Base-by-base conservation (phyloP, 1,139 yeast genomes). In the Kazachstania sp. region DNA sequence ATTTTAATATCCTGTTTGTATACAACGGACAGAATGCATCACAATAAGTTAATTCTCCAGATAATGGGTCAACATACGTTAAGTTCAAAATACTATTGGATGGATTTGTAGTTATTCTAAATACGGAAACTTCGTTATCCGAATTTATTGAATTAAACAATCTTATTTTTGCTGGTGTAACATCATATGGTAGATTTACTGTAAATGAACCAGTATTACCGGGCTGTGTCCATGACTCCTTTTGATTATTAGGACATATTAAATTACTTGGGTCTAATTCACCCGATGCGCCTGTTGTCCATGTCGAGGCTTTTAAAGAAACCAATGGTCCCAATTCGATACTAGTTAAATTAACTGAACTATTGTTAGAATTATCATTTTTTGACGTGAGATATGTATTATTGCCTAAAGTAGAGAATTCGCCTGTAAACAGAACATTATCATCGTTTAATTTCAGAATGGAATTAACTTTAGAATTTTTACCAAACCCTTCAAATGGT, bases 1-100 rank as follows among this genome's bases (percentile, higher is more conserved):
- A 52, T 20, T 59, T 49, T 20, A 74, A 46, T 6, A 52, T 45
- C 2, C 59, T 42, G 15, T 67, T 64, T 1, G 69, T 62, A 0
- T 71, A 58, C 38, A 84, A 66, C 0, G 97, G 95, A 65, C 98
- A 92, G 75, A 78, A 83, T 1, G 96, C 95, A 64, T 88, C 96
- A 71, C 98, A 92, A 54, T 67, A 69, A 4, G 69, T 61, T 6
- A 78, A 45, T 29, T 71, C 69, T 47, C 83, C 79, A 1, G 87
- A 74, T 1, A 64, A 55, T 2, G 95, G 95, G 60, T 90, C 94
- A 34, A 84, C 70, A 60, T 87, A 92, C 0, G 95, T 81, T 55
- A 92, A 67, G 62, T 92, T 92, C 95, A 92, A 85, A 53, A 90
- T 90, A 56, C 97, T 90, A 56, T 83, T 77, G 40, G 87, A 76